Conservation (phyloP, 2,329 filamentous ascomycete species). For the Pseudogymnoascus sp. region DNA sequence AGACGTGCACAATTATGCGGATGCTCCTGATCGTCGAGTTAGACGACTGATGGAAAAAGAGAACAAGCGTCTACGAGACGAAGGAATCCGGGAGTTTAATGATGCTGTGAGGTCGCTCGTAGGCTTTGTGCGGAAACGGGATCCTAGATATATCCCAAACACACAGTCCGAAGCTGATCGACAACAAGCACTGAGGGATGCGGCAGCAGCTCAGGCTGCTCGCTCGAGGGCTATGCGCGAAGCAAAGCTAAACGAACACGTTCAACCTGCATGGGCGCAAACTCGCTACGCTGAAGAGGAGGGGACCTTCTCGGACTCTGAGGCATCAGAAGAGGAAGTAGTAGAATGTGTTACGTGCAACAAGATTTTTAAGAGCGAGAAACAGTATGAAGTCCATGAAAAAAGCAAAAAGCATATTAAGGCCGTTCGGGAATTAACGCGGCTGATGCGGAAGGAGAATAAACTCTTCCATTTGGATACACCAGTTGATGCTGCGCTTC, state of each 20-base stretch:
- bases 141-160: conserved; percentile 75
- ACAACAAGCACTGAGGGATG: conserved; percentile 67
- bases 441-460: conserved; percentile 79
- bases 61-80: conserved; percentile 76
- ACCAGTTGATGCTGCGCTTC: neutral
- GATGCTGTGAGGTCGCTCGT: conserved; percentile 82
- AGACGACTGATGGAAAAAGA: conserved; percentile 91
- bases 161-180: conserved; percentile 72
- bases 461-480: conserved; percentile 45
- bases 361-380: conserved; percentile 81
- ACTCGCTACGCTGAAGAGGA: conserved; percentile 47
- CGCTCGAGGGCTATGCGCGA: conserved; percentile 74
- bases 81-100: conserved; percentile 81
- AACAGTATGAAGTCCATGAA: conserved; percentile 85
- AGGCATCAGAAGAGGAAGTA: conserved; percentile 45
- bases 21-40: conserved; percentile 77
- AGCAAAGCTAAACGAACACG: conserved; percentile 57
- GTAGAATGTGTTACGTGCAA: conserved; percentile 68
- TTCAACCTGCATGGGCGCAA: conserved; percentile 69
- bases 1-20: conserved; percentile 72
- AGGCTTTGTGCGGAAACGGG: conserved; percentile 81
- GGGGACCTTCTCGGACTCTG: conserved; percentile 48
- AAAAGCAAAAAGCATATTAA: conserved; percentile 95
- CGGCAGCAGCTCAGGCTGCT: conserved; percentile 76
- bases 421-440: conserved; percentile 68